Evolutionary conservation across 345 rosid genomes (phyloP).

Genomic region (Leavenworthia alabamica): DNA sequence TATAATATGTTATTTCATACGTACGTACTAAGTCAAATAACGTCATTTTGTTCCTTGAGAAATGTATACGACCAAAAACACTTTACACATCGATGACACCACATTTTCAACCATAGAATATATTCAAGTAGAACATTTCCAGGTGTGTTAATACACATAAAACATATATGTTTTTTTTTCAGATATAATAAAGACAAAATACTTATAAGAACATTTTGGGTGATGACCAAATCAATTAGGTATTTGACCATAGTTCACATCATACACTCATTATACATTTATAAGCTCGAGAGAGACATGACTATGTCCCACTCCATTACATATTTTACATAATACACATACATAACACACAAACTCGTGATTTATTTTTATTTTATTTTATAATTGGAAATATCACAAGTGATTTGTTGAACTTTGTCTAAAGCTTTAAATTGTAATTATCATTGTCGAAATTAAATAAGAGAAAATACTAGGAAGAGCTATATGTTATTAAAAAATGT

Average conservation of each 20-base stretch:
- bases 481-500: no score
- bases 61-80: neutral
- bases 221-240: constrained; percentile 9
- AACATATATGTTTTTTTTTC: neutral
- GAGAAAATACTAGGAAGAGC: no score
- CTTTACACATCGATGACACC: constrained; percentile 17
- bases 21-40: neutral
- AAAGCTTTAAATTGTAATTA: no score
- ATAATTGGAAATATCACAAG: neutral
- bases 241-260: neutral
- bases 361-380: no score
- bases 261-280: neutral
- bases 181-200: neutral
- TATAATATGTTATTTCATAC: neutral
- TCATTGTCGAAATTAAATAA: no score
- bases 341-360: no score
- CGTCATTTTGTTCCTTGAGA: constrained; percentile 7
- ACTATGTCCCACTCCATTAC: neutral
- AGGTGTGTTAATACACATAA: neutral
- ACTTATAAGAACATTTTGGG: neutral
- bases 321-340: neutral
- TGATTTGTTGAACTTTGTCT: no score
- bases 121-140: constrained; percentile 10
- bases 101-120: neutral
- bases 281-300: neutral